phyloP scores from a whole-genome alignment of 2,329 filamentous ascomycete species.

The Stylonectria norvegica region DNA sequence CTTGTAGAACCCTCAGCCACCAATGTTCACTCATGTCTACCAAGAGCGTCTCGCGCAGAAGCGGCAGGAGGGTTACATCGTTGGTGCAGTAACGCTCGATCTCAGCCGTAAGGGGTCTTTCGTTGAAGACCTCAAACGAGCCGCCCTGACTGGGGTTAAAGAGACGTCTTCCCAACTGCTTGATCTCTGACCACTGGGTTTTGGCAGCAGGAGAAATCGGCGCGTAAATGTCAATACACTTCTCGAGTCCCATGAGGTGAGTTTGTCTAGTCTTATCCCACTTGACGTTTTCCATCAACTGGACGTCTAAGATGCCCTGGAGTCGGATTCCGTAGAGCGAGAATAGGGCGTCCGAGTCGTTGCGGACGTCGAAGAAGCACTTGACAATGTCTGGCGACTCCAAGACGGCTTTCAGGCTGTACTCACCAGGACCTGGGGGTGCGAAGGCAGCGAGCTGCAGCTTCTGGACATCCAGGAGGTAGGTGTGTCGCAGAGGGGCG shows the following conservation, averaged over 20 bases:
- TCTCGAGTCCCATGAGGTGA: conserved; percentile 7
- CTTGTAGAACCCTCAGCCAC: conserved; percentile 22
- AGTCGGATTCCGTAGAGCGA: conserved; percentile 42
- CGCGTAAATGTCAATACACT: conserved; percentile 2
- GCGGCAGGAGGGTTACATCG: conserved; percentile 42
- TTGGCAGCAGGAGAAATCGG: conserved; percentile 1
- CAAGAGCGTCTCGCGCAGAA: conserved; percentile 30
- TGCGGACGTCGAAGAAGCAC: conserved; percentile 58
- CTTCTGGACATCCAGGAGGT: conserved; percentile 44
- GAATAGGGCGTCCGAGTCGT: conserved; percentile 55
- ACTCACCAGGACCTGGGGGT: not conserved
- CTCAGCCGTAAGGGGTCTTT: conserved; percentile 39
- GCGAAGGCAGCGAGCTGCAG: conserved; percentile 38
- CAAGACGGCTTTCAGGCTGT: conserved; percentile 39
- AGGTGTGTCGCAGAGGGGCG: conserved; percentile 24
- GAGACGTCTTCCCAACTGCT: conserved; percentile 35
- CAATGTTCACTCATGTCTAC: conserved; percentile 14
- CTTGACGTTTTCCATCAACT: conserved; percentile 57
- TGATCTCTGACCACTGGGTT: conserved; percentile 30
- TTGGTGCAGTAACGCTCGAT: conserved; percentile 44
- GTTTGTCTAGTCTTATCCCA: no score
- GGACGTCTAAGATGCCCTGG: conserved; percentile 47
- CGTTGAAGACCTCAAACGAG: conserved; percentile 44
- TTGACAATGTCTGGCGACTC: conserved; percentile 42
- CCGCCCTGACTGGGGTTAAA: conserved; percentile 43